phyloP scores from a whole-genome alignment of 2,329 filamentous ascomycete species.

The Colletotrichum liriopes region DNA sequence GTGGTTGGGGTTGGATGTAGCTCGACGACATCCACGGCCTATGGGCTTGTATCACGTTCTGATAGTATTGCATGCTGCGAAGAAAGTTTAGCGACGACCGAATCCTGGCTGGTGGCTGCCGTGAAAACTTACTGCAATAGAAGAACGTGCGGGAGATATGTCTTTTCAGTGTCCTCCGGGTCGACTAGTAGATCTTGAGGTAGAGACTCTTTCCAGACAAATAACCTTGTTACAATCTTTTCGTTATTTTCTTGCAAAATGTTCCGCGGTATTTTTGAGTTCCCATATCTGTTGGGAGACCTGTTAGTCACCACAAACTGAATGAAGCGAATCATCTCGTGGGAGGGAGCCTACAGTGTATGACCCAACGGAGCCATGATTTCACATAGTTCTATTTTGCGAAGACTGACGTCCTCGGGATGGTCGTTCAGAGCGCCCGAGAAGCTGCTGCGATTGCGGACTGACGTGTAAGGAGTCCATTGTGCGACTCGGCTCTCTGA shows the following conservation, averaged over 20 bases:
- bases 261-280: conserved; percentile 35
- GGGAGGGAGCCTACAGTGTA: conserved; percentile 44
- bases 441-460: neutral
- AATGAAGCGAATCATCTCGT: neutral
- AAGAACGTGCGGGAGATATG: conserved; percentile 47
- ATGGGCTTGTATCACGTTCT: conserved; percentile 47
- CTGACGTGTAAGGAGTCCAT: conserved; percentile 19
- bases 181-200: conserved; percentile 44
- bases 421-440: neutral
- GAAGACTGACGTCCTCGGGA: neutral
- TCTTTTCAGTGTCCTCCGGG: conserved; percentile 38
- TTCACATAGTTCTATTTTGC: conserved; percentile 39
- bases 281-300: conserved; percentile 42
- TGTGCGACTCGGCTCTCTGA: neutral
- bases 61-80: conserved; percentile 49
- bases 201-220: conserved; percentile 45
- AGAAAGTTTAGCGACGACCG: neutral
- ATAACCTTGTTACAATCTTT: conserved; percentile 33
- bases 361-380: conserved; percentile 47
- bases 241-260: conserved; percentile 45
- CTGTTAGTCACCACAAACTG: neutral
- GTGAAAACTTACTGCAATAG: conserved; percentile 44
- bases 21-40: conserved; percentile 48
- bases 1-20: conserved; percentile 43
- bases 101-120: too few species aligned